Evolutionary conservation across 2,329 filamentous ascomycete species (phyloP), one percentile per base, ranked within the genome.

Genomic region (Microdochium paspali): DNA sequence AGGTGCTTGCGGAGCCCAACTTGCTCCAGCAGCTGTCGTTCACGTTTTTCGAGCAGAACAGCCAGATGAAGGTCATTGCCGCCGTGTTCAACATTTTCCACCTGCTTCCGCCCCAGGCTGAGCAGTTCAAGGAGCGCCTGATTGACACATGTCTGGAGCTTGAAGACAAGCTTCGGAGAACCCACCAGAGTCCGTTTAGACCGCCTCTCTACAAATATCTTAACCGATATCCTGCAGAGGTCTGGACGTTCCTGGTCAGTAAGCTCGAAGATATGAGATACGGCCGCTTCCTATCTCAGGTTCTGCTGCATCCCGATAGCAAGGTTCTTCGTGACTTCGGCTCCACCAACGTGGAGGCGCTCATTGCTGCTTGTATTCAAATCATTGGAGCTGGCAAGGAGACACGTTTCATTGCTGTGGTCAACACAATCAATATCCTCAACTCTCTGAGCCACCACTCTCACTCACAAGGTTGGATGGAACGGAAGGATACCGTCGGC

Each of bases 51-150:
- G 94, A 98, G 63, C 90, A 97, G 61, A 87, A 93, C 56, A 79
- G 80, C 13, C 84, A 88, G 56, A 95, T 98, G 85, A 95, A 93
- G 68, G 86, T 97, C 44, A 89, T 97, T 31, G 87, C 90, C 2
- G 88, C 91, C 0, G 94, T 97, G 47, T 85, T 98, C 63, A 93
- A 95, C 60, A 91, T 98, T 48, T 98, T 98, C 64, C 90, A 97
- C 62, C 76, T 98, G n/a, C 74, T 99, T 4, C 93, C 94, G 0
- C 78, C 88, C 0, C 89, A 89, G 10, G 94, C 94, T 2, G 87
- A 90, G 50, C 82, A 84, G 15, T 98, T 98, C 63, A 90, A 97
- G 65, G 88, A 90, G 51, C 81, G 87, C 25, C 77, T 98, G 40
- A 88, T 97, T 44, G 86, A 95, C 54, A 87, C 86, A 46, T 88